Conservation (phyloP, 768 basidiomycete genomes). For the Trametes elegans region DNA sequence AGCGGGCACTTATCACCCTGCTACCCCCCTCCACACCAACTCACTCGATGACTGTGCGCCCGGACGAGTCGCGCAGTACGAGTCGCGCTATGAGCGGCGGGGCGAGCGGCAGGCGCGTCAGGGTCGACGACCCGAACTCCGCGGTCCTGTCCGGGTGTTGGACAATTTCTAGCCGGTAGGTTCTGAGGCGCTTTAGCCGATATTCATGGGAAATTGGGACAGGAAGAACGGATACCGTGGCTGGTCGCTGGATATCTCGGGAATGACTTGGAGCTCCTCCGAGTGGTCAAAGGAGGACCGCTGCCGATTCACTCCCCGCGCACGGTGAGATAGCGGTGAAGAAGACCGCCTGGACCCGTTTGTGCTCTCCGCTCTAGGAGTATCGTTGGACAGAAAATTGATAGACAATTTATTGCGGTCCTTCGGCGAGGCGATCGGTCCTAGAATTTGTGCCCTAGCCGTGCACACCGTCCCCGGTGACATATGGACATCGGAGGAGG, state of each 20-base stretch:
- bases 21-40: slow-evolving; percentile 32
- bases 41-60: slow-evolving; percentile 76
- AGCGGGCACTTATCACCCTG: slow-evolving; percentile 4
- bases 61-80: slow-evolving; percentile 67
- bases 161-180: slow-evolving; percentile 80
- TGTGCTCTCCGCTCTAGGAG: neutral
- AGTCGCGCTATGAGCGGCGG: slow-evolving; percentile 84
- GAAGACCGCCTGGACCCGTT: neutral
- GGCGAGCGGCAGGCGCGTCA: slow-evolving; percentile 80
- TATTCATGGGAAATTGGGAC: neutral
- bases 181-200: slow-evolving; percentile 23
- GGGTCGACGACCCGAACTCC: slow-evolving; percentile 70
- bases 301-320: slow-evolving; percentile 9
- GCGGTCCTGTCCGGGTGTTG: slow-evolving; percentile 84
- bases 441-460: neutral
- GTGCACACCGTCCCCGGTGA: neutral
- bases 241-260: slow-evolving; percentile 11
- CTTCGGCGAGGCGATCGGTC: slow-evolving; percentile 9
- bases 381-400: slow-evolving; percentile 12
- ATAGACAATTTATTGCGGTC: slow-evolving; percentile 19
- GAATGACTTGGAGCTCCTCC: slow-evolving; percentile 8
- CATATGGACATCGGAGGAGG: slow-evolving; percentile 1
- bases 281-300: neutral
- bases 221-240: slow-evolving; percentile 17
- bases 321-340: slow-evolving; percentile 11